Evolutionary conservation across 164 flowering plant genomes (phyloP).

Genomic region (Santalum album): DNA sequence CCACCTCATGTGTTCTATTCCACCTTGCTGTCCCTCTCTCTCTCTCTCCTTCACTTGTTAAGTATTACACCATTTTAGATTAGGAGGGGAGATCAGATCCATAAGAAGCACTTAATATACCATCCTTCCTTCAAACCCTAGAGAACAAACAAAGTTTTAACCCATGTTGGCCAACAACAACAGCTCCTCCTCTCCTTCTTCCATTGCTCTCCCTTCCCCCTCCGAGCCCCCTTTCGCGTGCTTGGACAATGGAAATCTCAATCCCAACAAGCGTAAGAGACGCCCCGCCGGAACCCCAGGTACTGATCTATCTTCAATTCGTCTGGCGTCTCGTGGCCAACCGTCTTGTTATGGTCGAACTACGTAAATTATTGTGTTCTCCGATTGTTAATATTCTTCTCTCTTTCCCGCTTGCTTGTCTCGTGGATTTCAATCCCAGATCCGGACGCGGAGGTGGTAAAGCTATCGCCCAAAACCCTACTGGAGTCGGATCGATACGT

Average conservation of each 20-base stretch:
- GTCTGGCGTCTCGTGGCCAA: background rate
- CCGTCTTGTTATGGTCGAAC: background rate
- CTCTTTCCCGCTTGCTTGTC: background rate
- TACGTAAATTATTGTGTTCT: background rate
- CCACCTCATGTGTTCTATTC: background rate
- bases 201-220: too few relatives aligned
- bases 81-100: constrained; percentile 1
- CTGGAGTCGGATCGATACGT: constrained; percentile 90
- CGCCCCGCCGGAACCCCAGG: constrained; percentile 84
- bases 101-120: background rate
- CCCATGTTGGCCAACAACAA: constrained; percentile 35
- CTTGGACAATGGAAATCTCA: constrained; percentile 36
- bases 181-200: constrained; percentile 22
- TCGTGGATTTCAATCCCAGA: constrained; percentile 32
- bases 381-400: background rate
- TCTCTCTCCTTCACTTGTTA: background rate
- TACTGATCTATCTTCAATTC: constrained; percentile 5
- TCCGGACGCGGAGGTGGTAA: constrained; percentile 97
- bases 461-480: constrained; percentile 82
- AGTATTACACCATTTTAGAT: constrained; percentile 5
- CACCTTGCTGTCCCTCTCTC: background rate
- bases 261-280: constrained; percentile 39
- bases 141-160: background rate
- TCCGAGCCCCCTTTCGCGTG: constrained; percentile 23
- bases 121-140: too few relatives aligned